These are phyloP conservation scores for Trichoderma atrobrunneum DNA, from an alignment of 2,329 filamentous ascomycete genomes.

Conservation along the genomic window DNA sequence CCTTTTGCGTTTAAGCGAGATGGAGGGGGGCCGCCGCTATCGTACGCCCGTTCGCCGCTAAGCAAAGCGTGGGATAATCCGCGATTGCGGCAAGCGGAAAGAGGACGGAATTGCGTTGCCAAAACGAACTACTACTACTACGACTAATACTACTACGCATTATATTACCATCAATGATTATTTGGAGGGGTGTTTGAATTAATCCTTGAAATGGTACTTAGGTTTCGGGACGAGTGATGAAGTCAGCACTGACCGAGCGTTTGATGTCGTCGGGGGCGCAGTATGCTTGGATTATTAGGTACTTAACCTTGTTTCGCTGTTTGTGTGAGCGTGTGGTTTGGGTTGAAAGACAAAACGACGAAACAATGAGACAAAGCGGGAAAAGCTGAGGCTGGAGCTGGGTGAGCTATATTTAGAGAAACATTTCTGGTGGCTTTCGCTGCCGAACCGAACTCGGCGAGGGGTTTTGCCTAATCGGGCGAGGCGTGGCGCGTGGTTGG, in stretches of 20 bases:
- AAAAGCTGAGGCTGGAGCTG: not conserved
- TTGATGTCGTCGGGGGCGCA: not conserved
- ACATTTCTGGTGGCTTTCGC: not conserved
- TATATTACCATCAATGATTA: not conserved
- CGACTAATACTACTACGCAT: too few relatives aligned
- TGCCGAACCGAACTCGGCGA: not conserved
- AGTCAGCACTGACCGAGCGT: not conserved
- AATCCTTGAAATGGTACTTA: not conserved
- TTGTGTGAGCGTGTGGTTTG: not conserved
- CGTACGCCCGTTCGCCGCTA: not conserved
- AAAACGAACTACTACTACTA: not conserved
- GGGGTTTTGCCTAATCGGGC: slow-evolving; percentile 8
- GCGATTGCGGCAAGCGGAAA: not conserved
- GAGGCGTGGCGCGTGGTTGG: slow-evolving; percentile 14
- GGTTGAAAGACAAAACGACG: not conserved
- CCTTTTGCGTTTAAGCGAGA: slow-evolving; percentile 5
- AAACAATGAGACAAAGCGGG: not conserved
- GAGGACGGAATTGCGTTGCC: not conserved
- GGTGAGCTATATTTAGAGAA: slow-evolving; percentile 8
- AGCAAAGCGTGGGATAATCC: not conserved
- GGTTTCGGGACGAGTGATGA: not conserved
- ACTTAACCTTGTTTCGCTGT: not conserved
- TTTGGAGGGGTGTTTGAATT: not conserved
- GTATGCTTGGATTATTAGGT: not conserved
- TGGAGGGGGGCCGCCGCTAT: not conserved